These are phyloP conservation scores for Oehlia diaphana DNA, from an alignment of 192 early-diverging fungal genomes.

Conservation along the genomic window DNA sequence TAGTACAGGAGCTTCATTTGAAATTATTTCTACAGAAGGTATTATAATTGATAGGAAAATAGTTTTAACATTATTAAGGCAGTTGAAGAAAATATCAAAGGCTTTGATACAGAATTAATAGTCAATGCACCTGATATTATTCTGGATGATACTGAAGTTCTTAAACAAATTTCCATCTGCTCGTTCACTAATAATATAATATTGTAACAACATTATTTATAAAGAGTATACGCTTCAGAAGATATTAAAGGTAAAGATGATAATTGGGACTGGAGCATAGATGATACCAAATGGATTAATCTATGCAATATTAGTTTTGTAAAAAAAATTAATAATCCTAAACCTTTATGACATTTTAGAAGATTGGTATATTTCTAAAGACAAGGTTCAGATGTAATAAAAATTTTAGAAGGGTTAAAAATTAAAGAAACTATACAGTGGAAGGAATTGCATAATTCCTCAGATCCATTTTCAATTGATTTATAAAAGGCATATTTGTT, in stretches of 20 bases:
- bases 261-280: slow-evolving; percentile 16
- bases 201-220: slow-evolving; percentile 25
- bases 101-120: slow-evolving; percentile 23
- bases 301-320: slow-evolving; percentile 21
- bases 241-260: slow-evolving; percentile 23
- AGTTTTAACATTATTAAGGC: slow-evolving; percentile 26
- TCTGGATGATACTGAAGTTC: slow-evolving; percentile 19
- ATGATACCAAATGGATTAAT: slow-evolving; percentile 27
- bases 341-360: slow-evolving; percentile 27
- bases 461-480: slow-evolving; percentile 14
- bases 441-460: slow-evolving; percentile 22
- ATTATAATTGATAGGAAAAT: neutral
- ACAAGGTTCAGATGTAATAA: slow-evolving; percentile 25
- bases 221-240: slow-evolving; percentile 19
- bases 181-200: slow-evolving; percentile 23
- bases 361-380: slow-evolving; percentile 27
- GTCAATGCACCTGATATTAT: slow-evolving; percentile 19
- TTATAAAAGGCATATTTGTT: slow-evolving; percentile 20
- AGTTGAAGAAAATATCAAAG: slow-evolving; percentile 16
- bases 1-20: slow-evolving; percentile 17
- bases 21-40: slow-evolving; percentile 20
- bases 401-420: slow-evolving; percentile 20
- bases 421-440: slow-evolving; percentile 23
- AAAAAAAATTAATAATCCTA: slow-evolving; percentile 26
- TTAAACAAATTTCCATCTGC: slow-evolving; percentile 15